Conservation (phyloP, 208 protist genomes). For the Trypanosoma cruzi region DNA sequence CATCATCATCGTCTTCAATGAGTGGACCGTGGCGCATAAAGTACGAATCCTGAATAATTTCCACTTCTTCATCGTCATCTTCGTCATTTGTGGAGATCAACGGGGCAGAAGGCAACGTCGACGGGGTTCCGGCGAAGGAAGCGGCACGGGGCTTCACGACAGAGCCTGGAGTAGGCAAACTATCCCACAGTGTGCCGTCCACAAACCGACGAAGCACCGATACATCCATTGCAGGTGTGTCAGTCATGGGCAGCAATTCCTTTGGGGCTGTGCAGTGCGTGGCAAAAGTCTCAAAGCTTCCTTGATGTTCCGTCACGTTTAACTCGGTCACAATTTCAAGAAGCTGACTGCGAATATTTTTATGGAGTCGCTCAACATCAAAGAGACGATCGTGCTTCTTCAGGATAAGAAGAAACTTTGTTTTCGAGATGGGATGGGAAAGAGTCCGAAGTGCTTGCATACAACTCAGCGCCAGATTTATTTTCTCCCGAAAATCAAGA, state of each 20-base stretch:
- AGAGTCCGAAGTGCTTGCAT: conserved; percentile 74
- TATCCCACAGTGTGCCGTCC: conserved; percentile 36
- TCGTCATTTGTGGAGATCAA: conserved; percentile 27
- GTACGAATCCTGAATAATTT: conserved; percentile 80
- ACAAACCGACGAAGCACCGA: conserved; percentile 65
- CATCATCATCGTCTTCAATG: conserved; percentile 76
- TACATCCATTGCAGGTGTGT: conserved; percentile 61
- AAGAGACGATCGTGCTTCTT: conserved; percentile 78
- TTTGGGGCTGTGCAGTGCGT: conserved; percentile 67
- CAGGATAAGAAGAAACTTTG: conserved; percentile 65
- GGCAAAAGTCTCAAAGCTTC: conserved; percentile 66
- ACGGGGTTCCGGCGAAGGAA: background rate
- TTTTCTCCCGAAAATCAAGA: conserved; percentile 83
- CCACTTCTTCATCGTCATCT: conserved; percentile 81
- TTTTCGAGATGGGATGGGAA: conserved; percentile 59
- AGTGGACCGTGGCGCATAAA: conserved; percentile 83
- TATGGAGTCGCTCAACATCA: conserved; percentile 61
- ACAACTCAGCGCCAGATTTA: conserved; percentile 65
- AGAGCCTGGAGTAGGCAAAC: conserved; percentile 2
- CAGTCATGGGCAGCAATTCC: conserved; percentile 38
- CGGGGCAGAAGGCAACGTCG: background rate
- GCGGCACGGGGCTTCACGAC: background rate
- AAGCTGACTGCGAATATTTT: conserved; percentile 60
- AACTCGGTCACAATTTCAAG: conserved; percentile 71
- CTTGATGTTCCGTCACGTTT: conserved; percentile 82